Conservation (phyloP, 495 filamentous ascomycete genomes). For the Hypoxylon crocopeplum region DNA sequence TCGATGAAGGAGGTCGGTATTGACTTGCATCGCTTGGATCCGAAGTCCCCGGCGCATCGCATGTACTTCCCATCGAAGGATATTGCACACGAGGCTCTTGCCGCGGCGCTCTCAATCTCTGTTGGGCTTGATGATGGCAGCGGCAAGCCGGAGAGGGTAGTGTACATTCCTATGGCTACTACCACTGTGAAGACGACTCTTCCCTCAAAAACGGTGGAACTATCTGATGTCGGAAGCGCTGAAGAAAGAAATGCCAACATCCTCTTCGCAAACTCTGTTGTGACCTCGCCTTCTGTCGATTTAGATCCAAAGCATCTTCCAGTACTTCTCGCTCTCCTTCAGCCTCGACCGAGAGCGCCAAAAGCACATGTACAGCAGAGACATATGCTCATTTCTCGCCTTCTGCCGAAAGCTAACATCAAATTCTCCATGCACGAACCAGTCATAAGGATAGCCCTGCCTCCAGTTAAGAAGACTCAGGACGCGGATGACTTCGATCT, state of each 20-base stretch:
- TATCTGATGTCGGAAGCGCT: constrained; percentile 73
- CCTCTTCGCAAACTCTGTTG: constrained; percentile 91
- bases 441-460: constrained; percentile 86
- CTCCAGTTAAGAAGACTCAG: constrained; percentile 65
- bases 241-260: constrained; percentile 95
- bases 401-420: constrained; percentile 92
- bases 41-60: constrained; percentile 90
- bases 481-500: constrained; percentile 86
- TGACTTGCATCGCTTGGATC: constrained; percentile 91
- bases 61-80: constrained; percentile 98
- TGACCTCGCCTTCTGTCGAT: constrained; percentile 95
- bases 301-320: constrained; percentile 94
- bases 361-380: constrained; percentile 52
- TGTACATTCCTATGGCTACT: constrained; percentile 97
- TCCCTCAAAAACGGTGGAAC: constrained; percentile 90
- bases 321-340: constrained; percentile 77
- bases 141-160: constrained; percentile 81
- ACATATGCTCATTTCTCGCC: constrained; percentile 81
- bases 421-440: constrained; percentile 97
- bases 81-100: constrained; percentile 91
- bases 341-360: constrained; percentile 59
- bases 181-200: constrained; percentile 94
- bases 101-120: constrained; percentile 90
- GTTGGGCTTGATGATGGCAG: constrained; percentile 88
- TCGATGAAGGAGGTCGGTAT: constrained; percentile 96